Evolutionary conservation across 2,329 filamentous ascomycete genomes (phyloP), one percentile per base, ranked within the genome.

Genomic region (Apiospora marii): DNA sequence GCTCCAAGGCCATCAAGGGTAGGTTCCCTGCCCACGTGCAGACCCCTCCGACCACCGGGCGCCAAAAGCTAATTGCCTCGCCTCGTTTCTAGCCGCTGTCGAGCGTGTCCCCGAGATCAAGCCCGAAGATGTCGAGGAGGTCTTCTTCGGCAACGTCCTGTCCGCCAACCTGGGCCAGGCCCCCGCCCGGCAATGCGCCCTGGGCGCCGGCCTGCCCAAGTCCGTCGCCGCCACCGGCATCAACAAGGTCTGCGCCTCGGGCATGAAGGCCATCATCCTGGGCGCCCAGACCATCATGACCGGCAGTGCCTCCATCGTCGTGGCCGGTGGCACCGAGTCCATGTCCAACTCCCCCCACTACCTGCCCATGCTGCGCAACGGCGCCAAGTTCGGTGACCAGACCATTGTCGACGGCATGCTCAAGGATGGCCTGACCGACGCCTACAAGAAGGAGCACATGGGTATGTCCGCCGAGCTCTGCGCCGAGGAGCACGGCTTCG

Each of bases 341-440:
- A 99, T 99, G 96, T 98, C 95, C 81, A 98, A 98, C 87, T 89
- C 93, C 71, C 96, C 96, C 70, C 95, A 99, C 87, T 99, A 99
- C 87, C 92, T 98, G 70, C 93, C 95, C 76, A 93, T 87, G 83
- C 88, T 98, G 78, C 93, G 96, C 83, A 92, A 85, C 77, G 96
- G 96, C 77, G 92, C 93, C 84, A 98, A 98, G 87, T 99, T 97
- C 84, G 96, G 96, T 79, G 91, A 98, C 85, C 93, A 96, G 86
- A 91, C 88, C 70, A 88, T 99, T 76, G 89, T 98, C 71, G 96
- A 99, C 81, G 96, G 94, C 78, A 91, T 99, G 76, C 90, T 98
- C 80, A 95, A 95, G 88, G 96, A 99, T 81, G 96, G 96, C 76
- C 89, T 99, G 77, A 97, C 93, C 70, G 96, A 99, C 82, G 94